phyloP scores from a whole-genome alignment of 352 stramenopile genomes.

The Aphanomyces stellatus region DNA sequence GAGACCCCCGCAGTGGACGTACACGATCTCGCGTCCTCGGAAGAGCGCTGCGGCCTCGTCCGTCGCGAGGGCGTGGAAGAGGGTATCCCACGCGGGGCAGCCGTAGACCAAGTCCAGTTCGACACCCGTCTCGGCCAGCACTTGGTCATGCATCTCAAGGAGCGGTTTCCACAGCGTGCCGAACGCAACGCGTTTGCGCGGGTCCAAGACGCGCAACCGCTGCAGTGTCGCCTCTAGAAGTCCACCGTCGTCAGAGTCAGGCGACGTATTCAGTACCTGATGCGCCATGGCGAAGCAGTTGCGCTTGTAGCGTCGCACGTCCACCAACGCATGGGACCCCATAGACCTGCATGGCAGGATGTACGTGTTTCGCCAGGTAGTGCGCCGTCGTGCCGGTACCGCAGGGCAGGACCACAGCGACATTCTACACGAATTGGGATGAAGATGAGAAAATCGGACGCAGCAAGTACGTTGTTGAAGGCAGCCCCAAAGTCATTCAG shows the following conservation, averaged over 20 bases:
- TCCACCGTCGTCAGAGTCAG: too few species aligned
- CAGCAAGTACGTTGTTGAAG: not conserved
- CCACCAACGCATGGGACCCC: slow-evolving; percentile 70
- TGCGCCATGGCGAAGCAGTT: slow-evolving; percentile 50
- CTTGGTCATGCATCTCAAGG: slow-evolving; percentile 47
- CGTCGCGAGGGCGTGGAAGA: slow-evolving; percentile 45
- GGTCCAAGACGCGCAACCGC: slow-evolving; percentile 37
- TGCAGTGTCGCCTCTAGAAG: too few species aligned
- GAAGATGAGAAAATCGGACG: not conserved
- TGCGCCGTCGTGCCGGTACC: slow-evolving; percentile 72
- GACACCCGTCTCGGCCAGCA: slow-evolving; percentile 46
- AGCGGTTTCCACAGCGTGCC: slow-evolving; percentile 49
- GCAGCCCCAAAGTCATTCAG: slow-evolving; percentile 50
- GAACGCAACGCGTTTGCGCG: slow-evolving; percentile 52
- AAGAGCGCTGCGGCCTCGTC: too few species aligned
- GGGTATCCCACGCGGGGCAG: slow-evolving; percentile 60
- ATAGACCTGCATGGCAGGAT: slow-evolving; percentile 36
- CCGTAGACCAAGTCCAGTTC: slow-evolving; percentile 75
- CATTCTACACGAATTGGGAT: not conserved
- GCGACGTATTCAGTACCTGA: too few species aligned
- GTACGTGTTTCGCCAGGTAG: slow-evolving; percentile 66
- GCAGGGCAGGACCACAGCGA: slow-evolving; percentile 60
- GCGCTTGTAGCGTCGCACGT: slow-evolving; percentile 33
- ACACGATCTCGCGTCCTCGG: slow-evolving; percentile 48
- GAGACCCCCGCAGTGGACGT: slow-evolving; percentile 70